These are phyloP conservation scores for Teratosphaeria viscida DNA, from an alignment of 2,329 filamentous ascomycete species.

Conservation along the genomic window DNA sequence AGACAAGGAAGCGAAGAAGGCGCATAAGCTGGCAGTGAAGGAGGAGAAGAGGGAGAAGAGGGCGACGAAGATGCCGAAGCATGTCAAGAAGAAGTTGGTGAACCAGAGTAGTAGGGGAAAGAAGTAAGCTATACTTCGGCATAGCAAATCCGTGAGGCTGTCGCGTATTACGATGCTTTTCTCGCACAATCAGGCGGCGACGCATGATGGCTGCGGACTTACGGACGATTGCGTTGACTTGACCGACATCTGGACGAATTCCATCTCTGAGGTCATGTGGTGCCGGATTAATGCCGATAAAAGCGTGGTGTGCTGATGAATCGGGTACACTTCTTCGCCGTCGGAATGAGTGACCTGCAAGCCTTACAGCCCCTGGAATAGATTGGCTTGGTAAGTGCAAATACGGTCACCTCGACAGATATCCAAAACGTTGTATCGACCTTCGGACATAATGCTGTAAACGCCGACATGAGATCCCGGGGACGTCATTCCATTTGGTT, in stretches of 20 bases:
- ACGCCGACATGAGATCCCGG: too few species aligned
- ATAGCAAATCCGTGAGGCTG: background rate
- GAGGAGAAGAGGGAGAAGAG: slow-evolving; percentile 91
- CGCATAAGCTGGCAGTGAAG: slow-evolving; percentile 84
- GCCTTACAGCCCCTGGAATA: too few species aligned
- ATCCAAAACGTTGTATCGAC: too few species aligned
- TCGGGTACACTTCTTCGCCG: too few species aligned
- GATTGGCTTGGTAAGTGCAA: too few species aligned
- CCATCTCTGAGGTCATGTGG: background rate
- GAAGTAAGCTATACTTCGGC: slow-evolving; percentile 38
- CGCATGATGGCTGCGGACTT: too few species aligned
- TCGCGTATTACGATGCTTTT: too few species aligned
- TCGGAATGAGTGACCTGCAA: too few species aligned
- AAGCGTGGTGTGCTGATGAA: background rate
- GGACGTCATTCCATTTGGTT: background rate
- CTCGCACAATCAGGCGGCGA: too few species aligned
- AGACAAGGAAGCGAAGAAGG: slow-evolving; percentile 82
- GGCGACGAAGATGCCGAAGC: slow-evolving; percentile 92
- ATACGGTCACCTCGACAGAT: too few species aligned
- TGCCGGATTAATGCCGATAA: background rate
- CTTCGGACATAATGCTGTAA: too few species aligned
- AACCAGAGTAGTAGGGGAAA: slow-evolving; percentile 47
- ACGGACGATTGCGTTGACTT: background rate
- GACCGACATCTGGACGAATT: background rate
- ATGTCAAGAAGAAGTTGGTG: slow-evolving; percentile 83